Evolutionary conservation across 148 eudicot species (phyloP), one percentile per base, ranked within the genome.

Genomic region (Rheum nobile): DNA sequence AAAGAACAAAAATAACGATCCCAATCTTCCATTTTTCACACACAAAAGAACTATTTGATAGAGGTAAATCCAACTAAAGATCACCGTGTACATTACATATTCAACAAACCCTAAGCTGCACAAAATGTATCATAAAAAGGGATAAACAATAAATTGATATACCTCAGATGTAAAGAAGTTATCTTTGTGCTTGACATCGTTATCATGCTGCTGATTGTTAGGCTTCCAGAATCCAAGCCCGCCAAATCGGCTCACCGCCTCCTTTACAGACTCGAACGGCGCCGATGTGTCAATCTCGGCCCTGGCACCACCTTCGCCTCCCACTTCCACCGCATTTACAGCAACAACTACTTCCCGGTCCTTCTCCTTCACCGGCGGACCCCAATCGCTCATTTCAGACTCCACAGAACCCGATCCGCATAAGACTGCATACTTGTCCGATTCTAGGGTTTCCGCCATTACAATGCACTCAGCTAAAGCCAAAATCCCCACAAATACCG

Each of bases 161-260:
- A 65, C 77, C 72, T 65, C 61, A 43, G 77, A 22, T 1, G 17
- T 28, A 43, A 41, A 21, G 29, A 71, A 22, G 28, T 39, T 12
- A 26, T 71, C 73, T 38, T 32, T 22, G 50, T 11, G 73, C 32
- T 9, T 73, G 75, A 39, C 50, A 32, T 34, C 41, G 70, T 32
- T 32, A 32, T 32, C 70, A 47, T 77, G 75, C 1, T 74, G 79
- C 35, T 75, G 73, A 74, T 1, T 44, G 37, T 39, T 48, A 72
- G 97, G 98, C 71, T 84, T 88, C 97, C 97, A 94, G 55, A 83
- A 90, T 16, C 93, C 98, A 72, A 89, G 80, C 8, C 98, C 98
- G 69, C 96, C 98, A 72, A 94, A 94, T 37, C 85, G 89, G 74
- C 61, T 82, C 17, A 88, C 97, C 0, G 98, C 98, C 73, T 91